phyloP scores from a whole-genome alignment of 306 rosid genomes.

The Phaseolus lunatus region DNA sequence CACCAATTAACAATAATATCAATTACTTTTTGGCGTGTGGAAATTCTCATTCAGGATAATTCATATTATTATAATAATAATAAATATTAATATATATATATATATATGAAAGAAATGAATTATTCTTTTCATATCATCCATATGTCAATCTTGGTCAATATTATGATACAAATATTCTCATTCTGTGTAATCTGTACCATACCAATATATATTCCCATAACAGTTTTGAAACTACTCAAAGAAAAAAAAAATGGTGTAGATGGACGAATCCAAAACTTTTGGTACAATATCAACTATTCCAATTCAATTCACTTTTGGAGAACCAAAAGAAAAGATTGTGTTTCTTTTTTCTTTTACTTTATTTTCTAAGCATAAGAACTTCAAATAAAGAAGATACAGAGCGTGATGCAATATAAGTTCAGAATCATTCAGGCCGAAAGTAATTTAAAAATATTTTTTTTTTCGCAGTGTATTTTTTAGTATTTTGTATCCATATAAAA shows the following conservation, averaged over 20 bases:
- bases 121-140: slow-evolving; percentile 5
- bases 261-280: slow-evolving; percentile 22
- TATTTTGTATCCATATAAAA: background rate
- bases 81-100: background rate
- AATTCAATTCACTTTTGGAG: slow-evolving; percentile 1
- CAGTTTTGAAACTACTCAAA: slow-evolving; percentile 17
- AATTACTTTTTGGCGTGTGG: slow-evolving; percentile 15
- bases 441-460: background rate
- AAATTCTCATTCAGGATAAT: too few relatives aligned
- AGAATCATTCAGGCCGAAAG: background rate
- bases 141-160: slow-evolving; percentile 44
- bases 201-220: slow-evolving; percentile 48
- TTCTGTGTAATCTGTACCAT: slow-evolving; percentile 36
- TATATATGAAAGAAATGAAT: background rate
- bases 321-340: background rate
- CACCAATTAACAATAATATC: slow-evolving; percentile 16
- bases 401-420: background rate
- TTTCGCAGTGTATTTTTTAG: background rate
- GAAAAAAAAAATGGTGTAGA: background rate
- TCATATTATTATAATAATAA: too few relatives aligned
- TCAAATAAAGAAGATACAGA: background rate
- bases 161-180: slow-evolving; percentile 43
- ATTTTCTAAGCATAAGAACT: background rate
- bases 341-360: background rate
- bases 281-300: slow-evolving; percentile 16